Percentiles rank a stretch among this genome's conserved stretches.
Evolutionary conservation across 345 rosid genomes (phyloP).

Genomic region (Toxicodendron radicans): DNA sequence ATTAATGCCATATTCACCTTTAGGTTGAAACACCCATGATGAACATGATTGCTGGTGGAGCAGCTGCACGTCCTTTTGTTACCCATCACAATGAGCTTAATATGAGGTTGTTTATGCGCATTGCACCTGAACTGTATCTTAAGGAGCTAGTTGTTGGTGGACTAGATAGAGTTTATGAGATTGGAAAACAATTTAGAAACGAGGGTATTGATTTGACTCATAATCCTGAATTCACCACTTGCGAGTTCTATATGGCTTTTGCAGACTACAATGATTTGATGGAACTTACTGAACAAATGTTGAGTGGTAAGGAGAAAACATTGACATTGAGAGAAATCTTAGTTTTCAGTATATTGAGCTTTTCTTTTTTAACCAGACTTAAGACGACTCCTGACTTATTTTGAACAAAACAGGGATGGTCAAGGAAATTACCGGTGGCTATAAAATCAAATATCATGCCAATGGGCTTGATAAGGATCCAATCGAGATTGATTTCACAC

Average conservation of each 20-base stretch:
- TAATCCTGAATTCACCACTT: constrained; percentile 97
- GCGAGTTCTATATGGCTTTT: constrained; percentile 98
- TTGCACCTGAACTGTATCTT: constrained; percentile 92
- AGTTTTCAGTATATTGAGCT: constrained; percentile 2
- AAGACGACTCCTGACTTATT: not conserved
- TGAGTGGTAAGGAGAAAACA: constrained; percentile 62
- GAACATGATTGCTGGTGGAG: constrained; percentile 99
- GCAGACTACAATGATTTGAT: constrained; percentile 95
- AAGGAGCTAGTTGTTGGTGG: constrained; percentile 97
- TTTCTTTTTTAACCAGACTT: not conserved
- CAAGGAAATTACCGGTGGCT: constrained; percentile 83
- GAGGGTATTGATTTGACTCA: constrained; percentile 99
- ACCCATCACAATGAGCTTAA: constrained; percentile 92
- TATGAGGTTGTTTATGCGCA: constrained; percentile 89
- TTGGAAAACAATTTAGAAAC: constrained; percentile 95
- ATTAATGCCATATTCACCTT: not conserved
- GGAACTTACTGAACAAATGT: constrained; percentile 80
- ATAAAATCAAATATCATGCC: constrained; percentile 84
- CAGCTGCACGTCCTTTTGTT: constrained; percentile 93
- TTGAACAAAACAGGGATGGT: constrained; percentile 64
- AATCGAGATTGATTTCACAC: constrained; percentile 92
- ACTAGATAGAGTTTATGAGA: constrained; percentile 84
- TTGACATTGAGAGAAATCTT: not conserved
- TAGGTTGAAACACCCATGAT: constrained; percentile 99
- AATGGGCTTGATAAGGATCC: constrained; percentile 86